Evolutionary conservation across 2,329 filamentous ascomycete species (phyloP).

Genomic region (Aspergillus felis): DNA sequence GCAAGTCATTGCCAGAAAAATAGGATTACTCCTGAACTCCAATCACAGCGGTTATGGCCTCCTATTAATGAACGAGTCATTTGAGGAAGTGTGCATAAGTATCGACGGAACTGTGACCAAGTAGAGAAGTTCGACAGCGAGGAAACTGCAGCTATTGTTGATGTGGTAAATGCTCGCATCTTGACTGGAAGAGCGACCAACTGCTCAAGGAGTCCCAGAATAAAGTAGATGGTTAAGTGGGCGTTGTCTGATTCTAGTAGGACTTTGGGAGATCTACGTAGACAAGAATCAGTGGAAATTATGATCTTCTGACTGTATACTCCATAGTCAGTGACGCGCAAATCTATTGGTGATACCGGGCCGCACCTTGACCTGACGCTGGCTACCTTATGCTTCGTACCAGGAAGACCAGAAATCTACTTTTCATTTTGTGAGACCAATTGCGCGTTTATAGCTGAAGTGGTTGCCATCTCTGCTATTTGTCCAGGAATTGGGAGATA

Average conservation of each 20-base stretch:
- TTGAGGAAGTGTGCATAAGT: not conserved
- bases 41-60: slow-evolving; percentile 8
- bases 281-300: not conserved
- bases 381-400: not conserved
- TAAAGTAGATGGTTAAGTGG: slow-evolving; percentile 37
- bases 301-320: not conserved
- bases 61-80: too few relatives aligned
- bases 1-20: not conserved
- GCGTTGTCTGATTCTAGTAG: slow-evolving; percentile 14
- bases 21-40: slow-evolving; percentile 1
- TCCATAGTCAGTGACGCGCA: not conserved
- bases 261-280: not conserved
- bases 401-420: not conserved
- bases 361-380: not conserved
- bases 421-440: not conserved
- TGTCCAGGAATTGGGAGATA: not conserved
- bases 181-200: slow-evolving; percentile 24
- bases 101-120: not conserved
- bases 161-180: slow-evolving; percentile 28
- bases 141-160: slow-evolving; percentile 21
- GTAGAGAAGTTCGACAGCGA: slow-evolving; percentile 14
- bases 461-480: not conserved
- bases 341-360: not conserved
- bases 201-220: slow-evolving; percentile 24
- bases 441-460: not conserved